Conservation (phyloP, 2,329 filamentous ascomycete genomes). For the Bisporella sp. region DNA sequence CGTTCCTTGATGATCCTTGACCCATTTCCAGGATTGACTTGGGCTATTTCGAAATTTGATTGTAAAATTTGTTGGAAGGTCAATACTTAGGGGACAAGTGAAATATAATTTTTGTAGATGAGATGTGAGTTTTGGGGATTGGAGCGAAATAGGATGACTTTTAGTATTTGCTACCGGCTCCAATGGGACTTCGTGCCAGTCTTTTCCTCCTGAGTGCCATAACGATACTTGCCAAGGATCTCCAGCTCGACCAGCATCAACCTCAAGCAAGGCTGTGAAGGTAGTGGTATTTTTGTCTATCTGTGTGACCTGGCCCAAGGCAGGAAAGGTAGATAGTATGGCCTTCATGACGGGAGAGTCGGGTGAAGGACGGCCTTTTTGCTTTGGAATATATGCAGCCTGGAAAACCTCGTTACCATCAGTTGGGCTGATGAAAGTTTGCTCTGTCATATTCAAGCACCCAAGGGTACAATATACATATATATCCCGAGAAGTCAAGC, state of each 20-base stretch:
- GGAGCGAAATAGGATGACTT: conserved; percentile 43
- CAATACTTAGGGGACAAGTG: conserved; percentile 40
- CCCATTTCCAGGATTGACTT: conserved; percentile 61
- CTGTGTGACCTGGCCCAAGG: conserved; percentile 67
- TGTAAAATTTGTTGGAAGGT: conserved; percentile 54
- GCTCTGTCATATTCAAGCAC: background rate
- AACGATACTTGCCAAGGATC: conserved; percentile 65
- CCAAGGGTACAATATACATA: background rate
- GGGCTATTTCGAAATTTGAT: conserved; percentile 55
- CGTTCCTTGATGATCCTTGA: conserved; percentile 54
- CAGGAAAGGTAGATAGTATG: conserved; percentile 57
- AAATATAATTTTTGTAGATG: conserved; percentile 45
- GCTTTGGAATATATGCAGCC: conserved; percentile 25
- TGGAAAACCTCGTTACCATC: conserved; percentile 27
- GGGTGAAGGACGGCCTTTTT: conserved; percentile 19
- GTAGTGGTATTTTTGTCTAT: conserved; percentile 39
- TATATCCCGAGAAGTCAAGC: background rate
- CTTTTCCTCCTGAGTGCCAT: conserved; percentile 58
- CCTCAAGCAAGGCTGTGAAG: conserved; percentile 66
- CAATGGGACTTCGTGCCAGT: conserved; percentile 47
- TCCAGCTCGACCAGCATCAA: conserved; percentile 45
- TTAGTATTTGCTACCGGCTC: conserved; percentile 18
- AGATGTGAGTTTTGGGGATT: conserved; percentile 27
- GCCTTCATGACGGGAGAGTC: conserved; percentile 42
- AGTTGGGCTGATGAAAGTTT: conserved; percentile 19